Percentiles rank a stretch among this genome's conserved stretches.
These are phyloP conservation scores for Paecilomyces variotii DNA, from an alignment of 2,329 filamentous ascomycete species.

Conservation along the genomic window DNA sequence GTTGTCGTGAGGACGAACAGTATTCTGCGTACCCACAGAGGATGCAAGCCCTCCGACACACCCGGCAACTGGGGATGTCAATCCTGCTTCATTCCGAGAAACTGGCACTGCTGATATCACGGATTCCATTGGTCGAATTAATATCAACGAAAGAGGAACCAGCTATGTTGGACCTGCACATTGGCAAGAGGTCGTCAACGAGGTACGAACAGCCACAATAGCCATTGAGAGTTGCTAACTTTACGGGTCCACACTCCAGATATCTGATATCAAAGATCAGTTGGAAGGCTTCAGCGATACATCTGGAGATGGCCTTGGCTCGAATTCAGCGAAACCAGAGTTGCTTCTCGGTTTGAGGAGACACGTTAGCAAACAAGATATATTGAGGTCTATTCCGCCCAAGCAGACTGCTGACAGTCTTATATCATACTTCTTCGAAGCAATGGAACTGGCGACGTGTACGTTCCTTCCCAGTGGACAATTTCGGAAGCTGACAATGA, in stretches of 20 bases:
- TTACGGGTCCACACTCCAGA: neutral
- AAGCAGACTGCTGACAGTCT: conserved; percentile 3
- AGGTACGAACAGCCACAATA: neutral
- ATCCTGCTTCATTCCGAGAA: neutral
- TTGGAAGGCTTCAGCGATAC: neutral
- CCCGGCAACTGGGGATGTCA: neutral
- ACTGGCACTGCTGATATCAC: neutral
- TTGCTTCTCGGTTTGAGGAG: conserved; percentile 2
- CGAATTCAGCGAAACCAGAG: neutral
- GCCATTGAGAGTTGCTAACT: neutral
- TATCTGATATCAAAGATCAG: conserved; percentile 6
- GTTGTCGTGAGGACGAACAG: neutral
- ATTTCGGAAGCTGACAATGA: neutral
- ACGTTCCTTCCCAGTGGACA: neutral
- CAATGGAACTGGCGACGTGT: conserved; percentile 2
- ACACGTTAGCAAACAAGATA: conserved; percentile 1
- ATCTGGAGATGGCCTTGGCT: neutral
- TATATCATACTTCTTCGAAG: conserved; percentile 3
- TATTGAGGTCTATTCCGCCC: conserved; percentile 2
- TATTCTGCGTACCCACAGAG: neutral
- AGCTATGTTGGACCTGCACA: conserved; percentile 6
- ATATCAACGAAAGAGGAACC: conserved; percentile 2
- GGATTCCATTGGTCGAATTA: conserved; percentile 2
- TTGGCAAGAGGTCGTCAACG: conserved; percentile 5
- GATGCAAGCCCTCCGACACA: neutral